Conservation (phyloP, 2,329 filamentous ascomycete species). For the Orbilia javanica region DNA sequence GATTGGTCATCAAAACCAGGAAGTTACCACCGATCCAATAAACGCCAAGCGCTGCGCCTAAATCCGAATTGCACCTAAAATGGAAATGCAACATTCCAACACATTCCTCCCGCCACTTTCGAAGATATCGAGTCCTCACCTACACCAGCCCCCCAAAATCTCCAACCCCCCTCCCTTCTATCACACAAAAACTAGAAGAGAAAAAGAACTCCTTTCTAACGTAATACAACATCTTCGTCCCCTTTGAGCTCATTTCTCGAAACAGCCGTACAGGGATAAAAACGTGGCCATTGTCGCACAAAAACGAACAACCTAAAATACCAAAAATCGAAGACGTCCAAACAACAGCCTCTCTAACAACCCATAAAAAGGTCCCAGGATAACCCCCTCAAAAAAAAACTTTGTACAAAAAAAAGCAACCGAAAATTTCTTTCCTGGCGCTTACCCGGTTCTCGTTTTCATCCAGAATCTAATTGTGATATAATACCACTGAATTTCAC, state of each 20-base stretch:
- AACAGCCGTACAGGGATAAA: constrained; percentile 21
- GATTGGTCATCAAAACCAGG: background rate
- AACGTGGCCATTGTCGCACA: constrained; percentile 21
- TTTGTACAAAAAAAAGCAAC: background rate
- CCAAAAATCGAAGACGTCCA: background rate
- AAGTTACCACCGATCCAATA: constrained; percentile 1
- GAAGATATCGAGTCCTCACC: background rate
- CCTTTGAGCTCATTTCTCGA: constrained; percentile 9
- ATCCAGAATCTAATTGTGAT: background rate
- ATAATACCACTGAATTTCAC: background rate
- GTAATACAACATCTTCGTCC: constrained; percentile 7
- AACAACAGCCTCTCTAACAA: background rate
- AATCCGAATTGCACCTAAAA: background rate
- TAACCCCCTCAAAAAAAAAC: background rate
- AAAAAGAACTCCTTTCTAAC: background rate
- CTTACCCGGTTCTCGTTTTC: background rate
- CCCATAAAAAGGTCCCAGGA: background rate
- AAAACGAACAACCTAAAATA: background rate
- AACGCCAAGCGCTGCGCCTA: constrained; percentile 3
- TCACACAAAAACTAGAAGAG: background rate
- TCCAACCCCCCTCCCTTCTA: background rate
- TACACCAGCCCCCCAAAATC: too few species aligned
- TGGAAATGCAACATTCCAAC: background rate
- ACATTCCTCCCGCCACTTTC: background rate
- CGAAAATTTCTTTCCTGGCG: constrained; percentile 26